A percentile compares a stretch with the other conserved stretches of the same genome.
These are phyloP conservation scores for Aphanomyces cochlioides DNA, from an alignment of 352 stramenopile genomes.

Conservation along the genomic window DNA sequence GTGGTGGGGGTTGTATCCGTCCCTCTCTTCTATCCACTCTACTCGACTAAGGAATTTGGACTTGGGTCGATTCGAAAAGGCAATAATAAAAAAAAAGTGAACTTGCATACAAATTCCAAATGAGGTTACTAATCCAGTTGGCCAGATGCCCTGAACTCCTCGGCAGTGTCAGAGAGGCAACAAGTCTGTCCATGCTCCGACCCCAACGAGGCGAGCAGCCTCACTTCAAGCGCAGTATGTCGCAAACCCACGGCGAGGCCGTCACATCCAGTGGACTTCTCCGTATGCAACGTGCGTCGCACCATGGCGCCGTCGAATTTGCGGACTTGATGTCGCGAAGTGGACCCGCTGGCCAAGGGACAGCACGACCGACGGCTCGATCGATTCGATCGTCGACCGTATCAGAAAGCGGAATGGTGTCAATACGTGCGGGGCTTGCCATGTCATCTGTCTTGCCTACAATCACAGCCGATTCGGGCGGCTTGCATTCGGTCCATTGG, in stretches of 20 bases:
- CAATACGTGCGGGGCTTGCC: no score
- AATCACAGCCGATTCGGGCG: background rate
- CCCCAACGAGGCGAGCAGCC: background rate
- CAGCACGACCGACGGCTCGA: no score
- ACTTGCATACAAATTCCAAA: no score
- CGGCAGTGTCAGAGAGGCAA: background rate
- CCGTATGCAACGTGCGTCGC: background rate
- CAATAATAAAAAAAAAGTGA: no score
- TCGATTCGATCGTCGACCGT: no score
- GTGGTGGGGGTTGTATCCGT: no score
- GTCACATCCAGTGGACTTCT: background rate
- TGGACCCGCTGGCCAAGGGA: background rate
- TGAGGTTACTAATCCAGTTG: conserved; percentile 1
- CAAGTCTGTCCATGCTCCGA: background rate
- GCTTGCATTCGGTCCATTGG: conserved; percentile 73
- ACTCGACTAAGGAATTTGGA: no score
- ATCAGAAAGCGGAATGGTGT: no score
- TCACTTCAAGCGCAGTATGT: background rate
- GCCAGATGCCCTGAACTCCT: conserved; percentile 4
- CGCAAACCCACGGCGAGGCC: background rate
- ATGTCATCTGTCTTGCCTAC: no score
- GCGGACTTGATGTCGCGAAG: conserved; percentile 9
- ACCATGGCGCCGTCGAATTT: background rate
- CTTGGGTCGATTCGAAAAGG: no score
- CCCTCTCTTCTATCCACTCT: no score